Conservation (phyloP, 1,284 basidiomycete genomes). For the Pterulicium gracile region DNA sequence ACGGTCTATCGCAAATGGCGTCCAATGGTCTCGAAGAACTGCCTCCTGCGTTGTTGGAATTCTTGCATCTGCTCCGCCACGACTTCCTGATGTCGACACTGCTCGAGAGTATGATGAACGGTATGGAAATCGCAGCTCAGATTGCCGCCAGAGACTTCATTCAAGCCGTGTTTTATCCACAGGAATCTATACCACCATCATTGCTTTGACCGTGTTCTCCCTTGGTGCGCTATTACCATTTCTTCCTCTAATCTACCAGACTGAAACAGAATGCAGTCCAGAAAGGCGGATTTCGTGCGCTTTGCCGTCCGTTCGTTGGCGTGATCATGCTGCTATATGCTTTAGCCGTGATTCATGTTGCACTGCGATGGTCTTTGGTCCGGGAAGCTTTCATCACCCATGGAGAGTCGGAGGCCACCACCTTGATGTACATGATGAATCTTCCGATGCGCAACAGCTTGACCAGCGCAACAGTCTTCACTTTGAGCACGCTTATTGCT, state of each 20-base stretch:
- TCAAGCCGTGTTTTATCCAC: not conserved
- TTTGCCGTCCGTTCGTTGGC: not conserved
- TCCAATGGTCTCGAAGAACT: not conserved
- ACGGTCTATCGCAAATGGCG: not conserved
- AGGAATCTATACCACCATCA: not conserved
- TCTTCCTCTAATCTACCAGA: not conserved
- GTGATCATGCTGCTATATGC: not conserved
- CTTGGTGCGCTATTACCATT: conserved; percentile 1
- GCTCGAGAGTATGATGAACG: conserved; percentile 2
- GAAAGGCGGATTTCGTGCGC: not conserved
- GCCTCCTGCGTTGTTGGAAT: not conserved
- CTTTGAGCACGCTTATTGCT: not conserved
- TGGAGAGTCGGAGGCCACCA: not conserved
- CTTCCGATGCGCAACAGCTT: not conserved
- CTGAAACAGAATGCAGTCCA: not conserved
- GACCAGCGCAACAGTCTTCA: not conserved
- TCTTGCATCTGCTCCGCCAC: not conserved
- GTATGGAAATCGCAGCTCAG: not conserved
- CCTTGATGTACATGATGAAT: not conserved
- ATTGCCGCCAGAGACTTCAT: not conserved
- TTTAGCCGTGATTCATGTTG: not conserved
- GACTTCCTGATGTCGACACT: not conserved
- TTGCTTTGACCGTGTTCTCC: not conserved
- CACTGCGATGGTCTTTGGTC: not conserved
- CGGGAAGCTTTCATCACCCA: not conserved